A percentile compares a stretch with the other conserved stretches of the same genome.
Evolutionary conservation across 768 basidiomycete genomes (phyloP).

Genomic region (Termitomyces sp.): DNA sequence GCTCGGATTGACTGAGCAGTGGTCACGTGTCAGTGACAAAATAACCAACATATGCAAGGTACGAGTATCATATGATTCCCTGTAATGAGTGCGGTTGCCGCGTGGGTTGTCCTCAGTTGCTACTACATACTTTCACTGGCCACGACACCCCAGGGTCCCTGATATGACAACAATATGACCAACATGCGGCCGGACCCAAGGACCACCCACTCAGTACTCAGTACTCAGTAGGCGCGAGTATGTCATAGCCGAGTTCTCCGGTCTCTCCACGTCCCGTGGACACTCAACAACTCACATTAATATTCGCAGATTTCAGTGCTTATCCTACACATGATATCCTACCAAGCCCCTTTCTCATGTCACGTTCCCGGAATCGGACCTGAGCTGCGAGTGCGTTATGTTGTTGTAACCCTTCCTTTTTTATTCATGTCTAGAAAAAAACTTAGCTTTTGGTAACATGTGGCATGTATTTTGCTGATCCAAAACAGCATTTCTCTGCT

Average conservation of each 20-base stretch:
- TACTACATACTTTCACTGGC: not conserved
- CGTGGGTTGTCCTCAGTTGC: not conserved
- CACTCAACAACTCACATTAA: not conserved
- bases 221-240: not conserved
- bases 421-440: not conserved
- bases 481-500: constrained; percentile 2
- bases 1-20: too few species aligned
- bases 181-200: not conserved
- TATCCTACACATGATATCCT: constrained; percentile 3
- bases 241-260: not conserved
- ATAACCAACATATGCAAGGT: too few species aligned
- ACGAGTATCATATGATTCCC: too few species aligned
- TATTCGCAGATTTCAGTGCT: not conserved
- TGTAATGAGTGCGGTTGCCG: not conserved
- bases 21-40: too few species aligned
- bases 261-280: not conserved
- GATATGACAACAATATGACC: not conserved
- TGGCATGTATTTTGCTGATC: not conserved
- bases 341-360: not conserved
- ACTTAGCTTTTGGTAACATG: not conserved
- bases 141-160: not conserved
- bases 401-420: not conserved
- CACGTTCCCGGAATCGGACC: constrained; percentile 3
- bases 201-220: not conserved
- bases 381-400: not conserved